Conservation (phyloP, 2,329 filamentous ascomycete species). For the Aureobasidium sp. region DNA sequence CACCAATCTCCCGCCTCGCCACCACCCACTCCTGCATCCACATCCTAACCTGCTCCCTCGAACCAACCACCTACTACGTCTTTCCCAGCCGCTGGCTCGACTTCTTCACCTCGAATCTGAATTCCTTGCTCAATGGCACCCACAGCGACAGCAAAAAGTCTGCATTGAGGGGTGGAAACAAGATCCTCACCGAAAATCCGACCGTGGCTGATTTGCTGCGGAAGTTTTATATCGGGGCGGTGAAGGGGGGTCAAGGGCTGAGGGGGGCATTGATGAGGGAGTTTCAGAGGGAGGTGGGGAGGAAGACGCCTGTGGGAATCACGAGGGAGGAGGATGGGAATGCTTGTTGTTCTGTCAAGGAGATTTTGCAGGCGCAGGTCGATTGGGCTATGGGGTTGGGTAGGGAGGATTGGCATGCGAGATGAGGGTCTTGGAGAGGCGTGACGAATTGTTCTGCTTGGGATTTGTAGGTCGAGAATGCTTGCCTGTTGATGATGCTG, state of each 20-base stretch:
- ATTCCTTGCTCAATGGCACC: not conserved
- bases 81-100: not conserved
- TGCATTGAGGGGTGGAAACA: not conserved
- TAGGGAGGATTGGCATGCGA: not conserved
- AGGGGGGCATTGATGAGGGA: not conserved
- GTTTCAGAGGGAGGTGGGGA: not conserved
- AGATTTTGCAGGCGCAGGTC: slow-evolving; percentile 9
- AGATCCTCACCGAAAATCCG: not conserved
- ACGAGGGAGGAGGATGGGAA: not conserved
- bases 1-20: not conserved
- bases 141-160: not conserved
- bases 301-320: not conserved
- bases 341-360: not conserved
- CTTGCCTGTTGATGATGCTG: too few relatives aligned
- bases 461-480: too few relatives aligned
- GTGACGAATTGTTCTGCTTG: too few relatives aligned
- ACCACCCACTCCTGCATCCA: not conserved
- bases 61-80: not conserved
- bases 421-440: not conserved
- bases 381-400: slow-evolving; percentile 1
- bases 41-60: not conserved
- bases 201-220: not conserved
- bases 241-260: not conserved
- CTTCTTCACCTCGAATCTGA: not conserved
- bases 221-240: not conserved